phyloP scores from a whole-genome alignment of 1,284 basidiomycete genomes.

The Nidula niveotomentosa region DNA sequence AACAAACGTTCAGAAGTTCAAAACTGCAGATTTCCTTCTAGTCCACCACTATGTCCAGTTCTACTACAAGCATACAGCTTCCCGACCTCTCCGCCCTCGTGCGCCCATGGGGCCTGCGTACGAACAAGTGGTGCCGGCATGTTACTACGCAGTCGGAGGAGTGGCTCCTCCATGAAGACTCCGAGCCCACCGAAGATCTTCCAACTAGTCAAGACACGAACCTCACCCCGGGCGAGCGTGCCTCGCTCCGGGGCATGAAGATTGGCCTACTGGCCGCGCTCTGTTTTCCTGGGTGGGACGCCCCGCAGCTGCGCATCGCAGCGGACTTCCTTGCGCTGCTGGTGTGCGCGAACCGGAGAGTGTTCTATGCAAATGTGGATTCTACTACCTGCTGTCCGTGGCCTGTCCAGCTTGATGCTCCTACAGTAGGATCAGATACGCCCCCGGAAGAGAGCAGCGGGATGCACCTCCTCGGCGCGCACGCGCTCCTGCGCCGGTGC shows the following conservation, averaged over 20 bases:
- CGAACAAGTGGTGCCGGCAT: constrained; percentile 48
- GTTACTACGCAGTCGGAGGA: constrained; percentile 44
- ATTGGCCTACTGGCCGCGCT: constrained; percentile 53
- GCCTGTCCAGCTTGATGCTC: neutral
- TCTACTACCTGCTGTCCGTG: neutral
- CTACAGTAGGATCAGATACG: too few species aligned
- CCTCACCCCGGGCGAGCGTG: constrained; percentile 22
- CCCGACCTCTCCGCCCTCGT: constrained; percentile 52
- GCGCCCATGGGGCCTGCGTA: constrained; percentile 45
- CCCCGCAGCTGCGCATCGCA: constrained; percentile 49
- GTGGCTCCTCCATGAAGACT: constrained; percentile 33
- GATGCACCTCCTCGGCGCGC: neutral
- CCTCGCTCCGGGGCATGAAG: constrained; percentile 36
- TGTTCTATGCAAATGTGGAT: constrained; percentile 8
- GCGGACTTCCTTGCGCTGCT: constrained; percentile 49
- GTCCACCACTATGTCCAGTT: neutral
- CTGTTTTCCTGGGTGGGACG: constrained; percentile 57
- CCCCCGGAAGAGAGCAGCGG: neutral
- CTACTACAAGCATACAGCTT: constrained; percentile 49
- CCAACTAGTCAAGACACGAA: neutral
- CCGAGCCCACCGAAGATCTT: constrained; percentile 4
- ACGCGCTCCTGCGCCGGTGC: neutral
- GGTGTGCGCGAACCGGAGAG: constrained; percentile 30
- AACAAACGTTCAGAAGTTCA: neutral
- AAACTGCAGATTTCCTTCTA: neutral